phyloP scores from a whole-genome alignment of 2,329 filamentous ascomycete genomes.

The Didymellaceae sp. region DNA sequence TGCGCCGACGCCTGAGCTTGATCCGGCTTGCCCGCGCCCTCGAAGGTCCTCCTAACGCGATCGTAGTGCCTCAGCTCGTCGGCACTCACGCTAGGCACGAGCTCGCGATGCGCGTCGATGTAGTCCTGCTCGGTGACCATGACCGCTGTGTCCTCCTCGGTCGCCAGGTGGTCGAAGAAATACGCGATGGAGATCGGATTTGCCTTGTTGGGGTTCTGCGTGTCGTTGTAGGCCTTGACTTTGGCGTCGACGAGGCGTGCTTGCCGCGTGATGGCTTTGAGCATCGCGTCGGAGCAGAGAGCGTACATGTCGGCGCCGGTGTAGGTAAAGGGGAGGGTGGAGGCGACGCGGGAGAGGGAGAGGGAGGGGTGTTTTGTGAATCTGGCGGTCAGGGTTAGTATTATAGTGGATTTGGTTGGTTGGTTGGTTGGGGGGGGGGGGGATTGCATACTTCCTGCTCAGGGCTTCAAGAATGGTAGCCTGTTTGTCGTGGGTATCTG shows the following conservation, averaged over 20 bases:
- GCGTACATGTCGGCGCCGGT: slow-evolving; percentile 98
- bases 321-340: slow-evolving; percentile 88
- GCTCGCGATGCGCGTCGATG: slow-evolving; percentile 76
- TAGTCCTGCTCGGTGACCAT: slow-evolving; percentile 92
- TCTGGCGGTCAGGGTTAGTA: too few relatives aligned
- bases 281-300: slow-evolving; percentile 96
- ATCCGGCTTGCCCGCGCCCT: slow-evolving; percentile 63
- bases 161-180: slow-evolving; percentile 94
- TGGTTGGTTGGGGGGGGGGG: too few relatives aligned
- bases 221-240: slow-evolving; percentile 71
- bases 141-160: slow-evolving; percentile 80
- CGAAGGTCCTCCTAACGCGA: slow-evolving; percentile 80
- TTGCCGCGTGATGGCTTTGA: slow-evolving; percentile 94
- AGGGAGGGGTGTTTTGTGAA: slow-evolving; percentile 84
- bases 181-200: slow-evolving; percentile 87
- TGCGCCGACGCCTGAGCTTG: too few relatives aligned
- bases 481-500: slow-evolving; percentile 96
- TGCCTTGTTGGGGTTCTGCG: slow-evolving; percentile 49
- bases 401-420: too few relatives aligned
- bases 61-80: slow-evolving; percentile 94
- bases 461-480: slow-evolving; percentile 91
- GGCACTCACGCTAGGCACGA: slow-evolving; percentile 91
- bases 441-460: slow-evolving; percentile 94
- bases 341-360: slow-evolving; percentile 76
- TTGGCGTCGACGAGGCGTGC: slow-evolving; percentile 83